Evolutionary conservation across 495 filamentous ascomycete genomes (phyloP).

Genomic region (Lepraria neglecta): DNA sequence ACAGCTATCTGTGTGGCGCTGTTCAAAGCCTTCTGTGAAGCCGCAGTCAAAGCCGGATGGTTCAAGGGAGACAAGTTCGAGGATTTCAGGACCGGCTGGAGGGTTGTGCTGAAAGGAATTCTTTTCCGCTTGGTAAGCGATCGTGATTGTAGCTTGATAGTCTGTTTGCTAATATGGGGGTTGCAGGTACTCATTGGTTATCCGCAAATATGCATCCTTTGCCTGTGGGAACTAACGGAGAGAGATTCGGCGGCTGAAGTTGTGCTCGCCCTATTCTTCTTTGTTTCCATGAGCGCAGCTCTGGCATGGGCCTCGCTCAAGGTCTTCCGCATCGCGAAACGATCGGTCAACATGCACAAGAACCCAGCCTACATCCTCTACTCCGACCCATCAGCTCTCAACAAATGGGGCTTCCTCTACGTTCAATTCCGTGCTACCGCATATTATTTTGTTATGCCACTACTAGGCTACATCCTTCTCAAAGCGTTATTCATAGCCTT

Average conservation of each 20-base stretch:
- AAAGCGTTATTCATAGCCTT: slow-evolving; percentile 92
- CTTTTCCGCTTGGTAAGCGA: slow-evolving; percentile 68
- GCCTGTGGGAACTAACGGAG: slow-evolving; percentile 88
- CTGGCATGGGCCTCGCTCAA: slow-evolving; percentile 86
- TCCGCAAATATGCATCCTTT: slow-evolving; percentile 85
- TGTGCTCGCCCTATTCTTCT: slow-evolving; percentile 81
- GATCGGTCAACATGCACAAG: slow-evolving; percentile 84
- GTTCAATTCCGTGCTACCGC: slow-evolving; percentile 94
- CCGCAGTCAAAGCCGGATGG: slow-evolving; percentile 62
- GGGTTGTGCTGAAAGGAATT: slow-evolving; percentile 80
- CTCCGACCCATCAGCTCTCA: slow-evolving; percentile 83
- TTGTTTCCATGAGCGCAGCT: slow-evolving; percentile 71
- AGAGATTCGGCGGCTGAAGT: slow-evolving; percentile 83
- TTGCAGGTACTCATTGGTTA: slow-evolving; percentile 76
- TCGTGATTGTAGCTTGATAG: background rate
- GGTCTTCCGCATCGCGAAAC: slow-evolving; percentile 80
- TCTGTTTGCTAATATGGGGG: slow-evolving; percentile 5
- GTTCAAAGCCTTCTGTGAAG: slow-evolving; percentile 76
- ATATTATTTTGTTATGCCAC: slow-evolving; percentile 91
- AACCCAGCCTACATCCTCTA: slow-evolving; percentile 97
- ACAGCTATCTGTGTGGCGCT: slow-evolving; percentile 65
- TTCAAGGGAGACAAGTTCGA: slow-evolving; percentile 84
- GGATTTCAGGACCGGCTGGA: slow-evolving; percentile 92
- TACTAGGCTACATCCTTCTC: slow-evolving; percentile 70
- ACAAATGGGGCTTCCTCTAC: slow-evolving; percentile 99